Conservation (phyloP, 106 monocot species). For the Apostasia ramifera region DNA sequence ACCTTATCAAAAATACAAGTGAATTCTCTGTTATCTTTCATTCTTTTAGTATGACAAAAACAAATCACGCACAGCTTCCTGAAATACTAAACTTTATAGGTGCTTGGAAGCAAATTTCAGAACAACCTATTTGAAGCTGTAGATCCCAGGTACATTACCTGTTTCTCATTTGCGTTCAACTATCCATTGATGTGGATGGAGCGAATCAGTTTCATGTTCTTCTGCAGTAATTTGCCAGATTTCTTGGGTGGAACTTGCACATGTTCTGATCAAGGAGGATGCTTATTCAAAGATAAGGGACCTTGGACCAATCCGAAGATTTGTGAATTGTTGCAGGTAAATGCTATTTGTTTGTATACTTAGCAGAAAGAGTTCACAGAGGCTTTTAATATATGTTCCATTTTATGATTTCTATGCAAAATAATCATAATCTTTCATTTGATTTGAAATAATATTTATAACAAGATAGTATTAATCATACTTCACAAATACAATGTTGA, state of each 20-base stretch:
- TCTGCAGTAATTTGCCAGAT: slow-evolving; percentile 55
- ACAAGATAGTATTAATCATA: no score
- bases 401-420: no score
- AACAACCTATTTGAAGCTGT: slow-evolving; percentile 42
- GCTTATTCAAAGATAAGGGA: slow-evolving; percentile 54
- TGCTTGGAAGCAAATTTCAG: slow-evolving; percentile 41
- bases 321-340: no score
- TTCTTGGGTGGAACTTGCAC: slow-evolving; percentile 58
- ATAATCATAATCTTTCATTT: no score
- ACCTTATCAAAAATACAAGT: slow-evolving; percentile 63
- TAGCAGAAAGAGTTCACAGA: no score
- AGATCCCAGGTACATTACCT: slow-evolving; percentile 32
- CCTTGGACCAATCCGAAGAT: slow-evolving; percentile 58
- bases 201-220: not conserved
- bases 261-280: slow-evolving; percentile 42
- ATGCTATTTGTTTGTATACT: no score
- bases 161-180: no score
- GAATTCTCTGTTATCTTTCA: not conserved
- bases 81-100: slow-evolving; percentile 18
- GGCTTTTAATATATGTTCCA: no score
- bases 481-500: no score
- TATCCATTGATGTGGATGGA: no score
- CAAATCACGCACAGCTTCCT: not conserved
- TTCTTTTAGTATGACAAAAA: not conserved
- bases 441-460: no score